These are phyloP conservation scores for Wickerhamia fluorescens DNA, from an alignment of 805 yeast species.

Conservation along the genomic window DNA sequence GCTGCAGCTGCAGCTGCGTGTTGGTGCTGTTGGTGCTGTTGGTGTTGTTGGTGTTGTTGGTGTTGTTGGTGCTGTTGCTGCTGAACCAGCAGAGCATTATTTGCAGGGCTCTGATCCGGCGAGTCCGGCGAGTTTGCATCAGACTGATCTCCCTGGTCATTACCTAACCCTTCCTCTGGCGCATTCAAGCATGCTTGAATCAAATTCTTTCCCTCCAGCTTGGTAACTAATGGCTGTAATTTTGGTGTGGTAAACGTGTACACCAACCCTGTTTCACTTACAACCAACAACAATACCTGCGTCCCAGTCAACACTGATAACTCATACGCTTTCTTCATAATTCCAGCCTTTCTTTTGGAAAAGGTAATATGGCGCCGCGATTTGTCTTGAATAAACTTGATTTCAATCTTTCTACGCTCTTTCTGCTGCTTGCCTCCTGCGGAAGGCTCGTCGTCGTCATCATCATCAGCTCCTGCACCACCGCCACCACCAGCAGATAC, in stretches of 20 bases:
- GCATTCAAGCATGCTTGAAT: conserved; percentile 97
- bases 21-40: conserved; percentile 18
- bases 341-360: conserved; percentile 97
- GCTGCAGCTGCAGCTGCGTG: conserved; percentile 10
- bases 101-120: conserved; percentile 34
- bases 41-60: conserved; percentile 21
- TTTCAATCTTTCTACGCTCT: conserved; percentile 85
- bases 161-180: conserved; percentile 76
- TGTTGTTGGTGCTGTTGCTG: conserved; percentile 13
- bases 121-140: conserved; percentile 40
- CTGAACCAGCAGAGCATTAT: conserved; percentile 7
- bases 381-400: conserved; percentile 94
- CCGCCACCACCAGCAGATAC: conserved; percentile 11
- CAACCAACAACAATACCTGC: conserved; percentile 89
- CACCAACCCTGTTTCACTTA: conserved; percentile 96
- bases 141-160: conserved; percentile 50
- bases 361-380: conserved; percentile 97
- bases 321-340: conserved; percentile 99
- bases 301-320: conserved; percentile 95
- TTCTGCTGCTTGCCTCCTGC: conserved; percentile 43
- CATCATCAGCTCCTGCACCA: conserved; percentile 32
- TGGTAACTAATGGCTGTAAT: conserved; percentile 94
- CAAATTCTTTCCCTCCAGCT: conserved; percentile 93
- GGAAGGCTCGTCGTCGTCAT: conserved; percentile 46
- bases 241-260: conserved; percentile 99